Base-by-base conservation (phyloP, 2,329 filamentous ascomycete species). In the Aspergillus latus region DNA sequence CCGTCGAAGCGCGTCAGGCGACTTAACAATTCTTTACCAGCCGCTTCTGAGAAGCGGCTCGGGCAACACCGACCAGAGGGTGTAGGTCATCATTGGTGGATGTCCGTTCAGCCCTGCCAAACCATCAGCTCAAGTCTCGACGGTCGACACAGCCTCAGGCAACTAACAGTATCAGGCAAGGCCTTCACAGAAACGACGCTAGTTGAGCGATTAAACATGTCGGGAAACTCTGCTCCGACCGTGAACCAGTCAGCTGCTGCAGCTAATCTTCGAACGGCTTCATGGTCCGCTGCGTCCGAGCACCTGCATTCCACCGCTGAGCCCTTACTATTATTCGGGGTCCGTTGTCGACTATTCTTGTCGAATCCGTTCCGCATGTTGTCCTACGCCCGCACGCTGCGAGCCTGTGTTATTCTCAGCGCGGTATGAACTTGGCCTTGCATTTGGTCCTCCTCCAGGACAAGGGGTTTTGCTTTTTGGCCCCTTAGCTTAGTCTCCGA, bases 141-240 rank as follows among this genome's bases (percentile, higher is more conserved):
- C 58, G 21, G 28, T 40, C 21, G 29, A 52, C 58, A 60, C 58
- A 58, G 58, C 58, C 58, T 58, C 58, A 56, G 58, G 56, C 44
- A 29, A 47, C 56, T 58, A 60, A 49, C 58, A 45, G 37, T 48
- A 11, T 44, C 46, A 36, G 32, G 36, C 49, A 47, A 52, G 37
- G 28, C 39, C 40, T 21, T 21, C 21, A 21, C 21, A 26, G 29
- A 36, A 42, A 11, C 6, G n/a, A 15, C 28, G 34, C 32, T 52
- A 52, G 15, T 32, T 29, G 39, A 45, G 39, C 45, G 26, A 49
- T 46, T 53, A 36, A 53, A 36, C 54, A 21, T 28, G 15, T 37
- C 37, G 2, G 32, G 30, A 48, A 37, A 49, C 49, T 45, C 46
- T 36, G 16, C 28, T 34, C 54, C 29, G 52, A 32, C 46, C 42